Conservation (phyloP, 495 filamentous ascomycete species). For the Parathielavia hyrcaniae region DNA sequence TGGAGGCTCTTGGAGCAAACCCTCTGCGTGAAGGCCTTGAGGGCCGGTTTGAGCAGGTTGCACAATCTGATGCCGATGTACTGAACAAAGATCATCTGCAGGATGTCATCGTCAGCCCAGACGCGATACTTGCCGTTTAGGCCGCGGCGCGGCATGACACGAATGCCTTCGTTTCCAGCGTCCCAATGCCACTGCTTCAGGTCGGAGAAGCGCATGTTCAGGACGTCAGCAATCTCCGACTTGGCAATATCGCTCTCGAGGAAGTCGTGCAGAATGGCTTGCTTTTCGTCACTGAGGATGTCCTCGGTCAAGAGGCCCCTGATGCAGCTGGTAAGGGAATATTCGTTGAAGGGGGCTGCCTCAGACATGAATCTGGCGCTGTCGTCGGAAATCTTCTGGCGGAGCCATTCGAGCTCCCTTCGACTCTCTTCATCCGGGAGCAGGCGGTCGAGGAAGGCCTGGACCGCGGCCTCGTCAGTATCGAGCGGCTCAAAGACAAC, state of each 20-base stretch:
- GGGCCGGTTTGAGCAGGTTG: conserved; percentile 43
- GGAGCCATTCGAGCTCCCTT: conserved; percentile 29
- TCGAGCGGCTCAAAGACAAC: conserved; percentile 50
- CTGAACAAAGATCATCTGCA: conserved; percentile 60
- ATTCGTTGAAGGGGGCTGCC: conserved; percentile 27
- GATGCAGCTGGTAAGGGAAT: conserved; percentile 36
- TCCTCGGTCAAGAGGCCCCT: conserved; percentile 54
- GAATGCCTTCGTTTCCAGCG: conserved; percentile 42
- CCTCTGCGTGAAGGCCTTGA: conserved; percentile 30
- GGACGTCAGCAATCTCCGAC: conserved; percentile 57
- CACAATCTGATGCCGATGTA: conserved; percentile 56
- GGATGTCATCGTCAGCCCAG: conserved; percentile 62
- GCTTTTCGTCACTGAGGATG: conserved; percentile 57
- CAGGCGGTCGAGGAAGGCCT: conserved; percentile 47
- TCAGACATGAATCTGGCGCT: conserved; percentile 20
- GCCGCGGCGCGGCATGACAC: conserved; percentile 55
- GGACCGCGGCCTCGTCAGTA: conserved; percentile 44
- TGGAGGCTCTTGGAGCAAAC: conserved; percentile 24
- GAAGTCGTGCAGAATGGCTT: conserved; percentile 53
- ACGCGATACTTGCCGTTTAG: conserved; percentile 64
- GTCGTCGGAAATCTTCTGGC: conserved; percentile 14
- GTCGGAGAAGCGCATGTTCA: conserved; percentile 60
- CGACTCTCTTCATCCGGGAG: conserved; percentile 41
- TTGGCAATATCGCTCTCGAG: conserved; percentile 50
- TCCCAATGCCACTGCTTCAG: conserved; percentile 59